Conservation (phyloP, 1,139 yeast species). For the Kodamaea sp. region DNA sequence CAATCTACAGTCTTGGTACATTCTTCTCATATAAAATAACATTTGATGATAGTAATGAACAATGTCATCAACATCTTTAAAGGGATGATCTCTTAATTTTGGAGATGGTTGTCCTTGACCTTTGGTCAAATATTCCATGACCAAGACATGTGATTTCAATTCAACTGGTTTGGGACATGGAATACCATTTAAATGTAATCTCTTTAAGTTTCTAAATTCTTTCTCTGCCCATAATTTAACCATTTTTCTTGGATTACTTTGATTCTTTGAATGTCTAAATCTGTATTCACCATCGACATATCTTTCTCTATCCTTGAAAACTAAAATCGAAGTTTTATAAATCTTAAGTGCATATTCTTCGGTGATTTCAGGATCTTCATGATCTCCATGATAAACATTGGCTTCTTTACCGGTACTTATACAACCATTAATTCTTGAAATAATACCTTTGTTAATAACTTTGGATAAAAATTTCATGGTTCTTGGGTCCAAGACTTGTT, state of each 20-base stretch:
- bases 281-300: constrained; percentile 96
- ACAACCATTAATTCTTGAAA: constrained; percentile 88
- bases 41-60: constrained; percentile 70
- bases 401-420: constrained; percentile 98
- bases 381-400: constrained; percentile 90
- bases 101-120: constrained; percentile 89
- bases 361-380: constrained; percentile 49
- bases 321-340: constrained; percentile 91
- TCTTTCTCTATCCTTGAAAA: constrained; percentile 92
- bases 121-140: constrained; percentile 84
- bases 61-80: constrained; percentile 60
- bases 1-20: constrained; percentile 83
- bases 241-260: constrained; percentile 95
- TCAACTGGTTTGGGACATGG: constrained; percentile 93
- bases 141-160: constrained; percentile 82
- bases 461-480: constrained; percentile 81
- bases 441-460: constrained; percentile 75
- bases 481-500: constrained; percentile 93
- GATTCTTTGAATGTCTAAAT: constrained; percentile 77
- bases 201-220: constrained; percentile 86
- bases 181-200: constrained; percentile 73
- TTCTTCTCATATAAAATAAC: constrained; percentile 77
- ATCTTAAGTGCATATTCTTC: constrained; percentile 84
- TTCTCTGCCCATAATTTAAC: constrained; percentile 98
- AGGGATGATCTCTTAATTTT: constrained; percentile 75